These are phyloP conservation scores for Pythium phragmitis DNA, from an alignment of 352 stramenopile species.

Conservation along the genomic window DNA sequence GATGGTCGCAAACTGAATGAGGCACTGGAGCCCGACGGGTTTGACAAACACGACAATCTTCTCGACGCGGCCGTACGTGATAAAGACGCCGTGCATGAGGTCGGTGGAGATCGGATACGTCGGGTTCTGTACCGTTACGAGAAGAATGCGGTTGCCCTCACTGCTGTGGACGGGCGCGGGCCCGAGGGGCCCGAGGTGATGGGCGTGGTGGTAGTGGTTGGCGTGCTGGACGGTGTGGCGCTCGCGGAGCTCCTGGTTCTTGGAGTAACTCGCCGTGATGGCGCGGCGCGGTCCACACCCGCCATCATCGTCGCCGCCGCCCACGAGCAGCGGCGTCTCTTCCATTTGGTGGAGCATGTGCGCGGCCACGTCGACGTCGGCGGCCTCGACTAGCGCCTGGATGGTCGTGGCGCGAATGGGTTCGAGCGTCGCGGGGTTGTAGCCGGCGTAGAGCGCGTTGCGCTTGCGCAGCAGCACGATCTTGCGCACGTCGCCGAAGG, in stretches of 20 bases:
- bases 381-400: conserved; percentile 48
- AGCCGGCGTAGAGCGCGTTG: conserved; percentile 50
- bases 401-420: conserved; percentile 33
- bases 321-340: conserved; percentile 30
- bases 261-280: conserved; percentile 45
- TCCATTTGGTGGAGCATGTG: conserved; percentile 31
- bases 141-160: conserved; percentile 53
- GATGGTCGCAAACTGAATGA: conserved; percentile 50
- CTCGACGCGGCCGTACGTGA: conserved; percentile 46
- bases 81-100: conserved; percentile 49
- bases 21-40: conserved; percentile 47
- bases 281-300: conserved; percentile 3
- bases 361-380: conserved; percentile 32
- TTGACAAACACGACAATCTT: conserved; percentile 71
- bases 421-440: conserved; percentile 37
- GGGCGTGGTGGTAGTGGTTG: neutral
- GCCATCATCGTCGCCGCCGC: conserved; percentile 5
- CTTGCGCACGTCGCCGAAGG: conserved; percentile 34
- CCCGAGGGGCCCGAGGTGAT: conserved; percentile 10
- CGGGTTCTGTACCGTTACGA: conserved; percentile 68
- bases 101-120: conserved; percentile 60
- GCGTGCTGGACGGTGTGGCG: conserved; percentile 19
- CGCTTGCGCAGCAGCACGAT: conserved; percentile 52
- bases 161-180: neutral
- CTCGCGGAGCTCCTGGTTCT: conserved; percentile 62